Evolutionary conservation across 2,329 filamentous ascomycete genomes (phyloP).

Genomic region (Septoria linicola): DNA sequence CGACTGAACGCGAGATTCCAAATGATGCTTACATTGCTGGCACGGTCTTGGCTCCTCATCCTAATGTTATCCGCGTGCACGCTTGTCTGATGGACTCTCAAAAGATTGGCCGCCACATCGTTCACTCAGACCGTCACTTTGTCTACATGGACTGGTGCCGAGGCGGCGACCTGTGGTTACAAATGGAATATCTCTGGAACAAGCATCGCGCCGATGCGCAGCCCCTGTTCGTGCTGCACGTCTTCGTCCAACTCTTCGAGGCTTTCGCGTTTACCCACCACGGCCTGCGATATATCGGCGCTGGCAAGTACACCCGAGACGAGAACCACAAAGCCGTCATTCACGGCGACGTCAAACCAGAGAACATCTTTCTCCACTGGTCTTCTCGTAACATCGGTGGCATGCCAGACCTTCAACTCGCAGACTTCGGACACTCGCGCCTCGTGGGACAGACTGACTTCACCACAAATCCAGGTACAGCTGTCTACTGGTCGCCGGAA

Average conservation of each 20-base stretch:
- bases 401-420: conserved; percentile 24
- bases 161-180: conserved; percentile 20
- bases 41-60: conserved; percentile 4
- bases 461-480: conserved; percentile 10
- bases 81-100: not conserved
- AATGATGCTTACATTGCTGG: not conserved
- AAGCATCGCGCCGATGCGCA: not conserved
- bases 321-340: conserved; percentile 14
- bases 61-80: not conserved
- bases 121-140: not conserved
- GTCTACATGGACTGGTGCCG: conserved; percentile 12
- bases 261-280: conserved; percentile 27
- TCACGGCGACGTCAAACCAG: conserved; percentile 27
- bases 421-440: conserved; percentile 22
- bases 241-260: conserved; percentile 17
- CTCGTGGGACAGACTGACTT: not conserved
- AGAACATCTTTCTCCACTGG: conserved; percentile 26
- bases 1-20: too few relatives aligned
- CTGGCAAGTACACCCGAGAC: conserved; percentile 17
- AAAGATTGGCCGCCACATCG: too few relatives aligned
- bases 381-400: not conserved
- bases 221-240: conserved; percentile 20
- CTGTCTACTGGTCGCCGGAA: conserved; percentile 12
- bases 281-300: conserved; percentile 17
- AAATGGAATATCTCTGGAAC: conserved; percentile 1